Conservation (phyloP, 1,284 basidiomycete genomes). For the Cutaneotrichosporon arboriforme region DNA sequence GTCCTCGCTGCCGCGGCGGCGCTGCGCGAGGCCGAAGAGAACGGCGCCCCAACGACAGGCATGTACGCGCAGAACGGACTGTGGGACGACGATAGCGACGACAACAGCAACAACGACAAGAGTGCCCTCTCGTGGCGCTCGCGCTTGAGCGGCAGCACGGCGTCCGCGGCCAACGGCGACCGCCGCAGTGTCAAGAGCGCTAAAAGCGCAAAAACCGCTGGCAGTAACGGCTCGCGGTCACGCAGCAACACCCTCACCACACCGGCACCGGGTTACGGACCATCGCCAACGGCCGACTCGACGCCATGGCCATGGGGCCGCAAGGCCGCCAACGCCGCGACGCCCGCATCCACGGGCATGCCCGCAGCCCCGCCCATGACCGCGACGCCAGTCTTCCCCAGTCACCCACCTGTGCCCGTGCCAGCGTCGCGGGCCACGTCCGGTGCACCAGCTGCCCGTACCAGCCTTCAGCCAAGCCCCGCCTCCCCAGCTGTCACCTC, state of each 20-base stretch:
- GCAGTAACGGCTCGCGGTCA: conserved; percentile 4
- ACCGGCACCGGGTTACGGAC: neutral
- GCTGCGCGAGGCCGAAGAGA: conserved; percentile 1
- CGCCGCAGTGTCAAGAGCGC: conserved; percentile 11
- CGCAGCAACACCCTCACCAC: conserved; percentile 7
- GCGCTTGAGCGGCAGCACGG: conserved; percentile 7
- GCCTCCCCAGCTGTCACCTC: neutral
- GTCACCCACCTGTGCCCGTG: neutral
- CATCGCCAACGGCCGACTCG: neutral
- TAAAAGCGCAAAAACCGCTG: conserved; percentile 1
- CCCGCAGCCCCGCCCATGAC: conserved; percentile 1
- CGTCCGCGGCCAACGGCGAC: conserved; percentile 3
- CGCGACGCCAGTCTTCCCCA: neutral
- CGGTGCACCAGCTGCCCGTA: too few species aligned
- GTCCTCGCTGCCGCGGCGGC: neutral
- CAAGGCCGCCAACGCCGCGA: neutral
- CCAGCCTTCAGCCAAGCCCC: neutral
- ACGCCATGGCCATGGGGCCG: conserved; percentile 13
- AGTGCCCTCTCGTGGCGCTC: conserved; percentile 5
- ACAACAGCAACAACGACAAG: conserved; percentile 1
- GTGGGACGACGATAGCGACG: conserved; percentile 33
- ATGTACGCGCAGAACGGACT: conserved; percentile 38
- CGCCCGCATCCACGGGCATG: neutral
- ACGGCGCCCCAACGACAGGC: conserved; percentile 34
- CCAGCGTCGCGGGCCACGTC: neutral